A percentile compares a stretch with the other conserved stretches of the same genome.
These are phyloP conservation scores for Dipteronia dyeriana DNA, from an alignment of 345 rosid species.

Conservation along the genomic window DNA sequence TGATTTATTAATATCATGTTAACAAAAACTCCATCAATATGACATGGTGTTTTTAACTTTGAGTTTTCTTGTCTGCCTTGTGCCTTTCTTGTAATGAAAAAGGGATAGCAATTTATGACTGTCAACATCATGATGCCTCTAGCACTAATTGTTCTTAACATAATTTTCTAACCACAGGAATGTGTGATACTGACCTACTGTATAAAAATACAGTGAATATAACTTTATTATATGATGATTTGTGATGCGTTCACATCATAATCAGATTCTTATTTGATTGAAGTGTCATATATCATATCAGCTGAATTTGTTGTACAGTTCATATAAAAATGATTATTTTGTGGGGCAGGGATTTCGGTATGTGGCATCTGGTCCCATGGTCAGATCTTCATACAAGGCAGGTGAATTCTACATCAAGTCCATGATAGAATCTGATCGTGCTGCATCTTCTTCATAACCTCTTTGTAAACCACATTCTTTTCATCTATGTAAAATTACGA, in stretches of 20 bases:
- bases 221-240: neutral
- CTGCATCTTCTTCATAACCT: conserved; percentile 48
- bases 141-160: neutral
- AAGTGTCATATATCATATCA: neutral
- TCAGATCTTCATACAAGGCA: conserved; percentile 97
- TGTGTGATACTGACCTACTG: neutral
- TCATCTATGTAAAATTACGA: neutral
- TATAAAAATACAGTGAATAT: neutral
- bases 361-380: conserved; percentile 99
- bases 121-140: neutral
- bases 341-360: conserved; percentile 86
- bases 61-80: neutral
- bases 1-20: neutral
- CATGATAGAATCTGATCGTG: conserved; percentile 91
- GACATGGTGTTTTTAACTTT: neutral
- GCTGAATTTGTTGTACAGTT: neutral
- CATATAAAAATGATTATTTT: conserved; percentile 11
- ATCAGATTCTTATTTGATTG: neutral
- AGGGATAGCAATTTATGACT: neutral
- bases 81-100: neutral
- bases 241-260: neutral
- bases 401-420: conserved; percentile 98
- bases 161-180: neutral
- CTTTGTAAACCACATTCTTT: neutral
- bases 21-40: neutral